Base-by-base conservation (phyloP, 2,329 filamentous ascomycete species). In the Zasmidium citrigriseum region DNA sequence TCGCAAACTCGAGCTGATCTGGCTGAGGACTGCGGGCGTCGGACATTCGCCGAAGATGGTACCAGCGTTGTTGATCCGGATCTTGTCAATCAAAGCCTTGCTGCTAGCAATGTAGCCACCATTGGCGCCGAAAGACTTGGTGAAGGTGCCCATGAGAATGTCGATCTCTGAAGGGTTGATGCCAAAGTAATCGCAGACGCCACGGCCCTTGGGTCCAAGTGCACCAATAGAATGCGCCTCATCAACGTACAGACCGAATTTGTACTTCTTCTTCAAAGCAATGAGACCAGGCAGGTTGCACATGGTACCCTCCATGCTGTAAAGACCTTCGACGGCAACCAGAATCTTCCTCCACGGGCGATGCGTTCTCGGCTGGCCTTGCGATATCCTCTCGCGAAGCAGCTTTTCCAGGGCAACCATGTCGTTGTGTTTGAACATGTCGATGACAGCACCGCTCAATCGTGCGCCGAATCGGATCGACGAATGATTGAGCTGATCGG, bases 271-370 rank as follows among this genome's bases (percentile, higher is more conserved):
- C 85, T 96, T 97, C 65, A 99, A 83, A 52, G 83, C 84, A 58
- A 99, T 78, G 52, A 99, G 81, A 61, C 91, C 91, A 1, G 95
- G 95, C n/a, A 99, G 84, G 74, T 99, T 95, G 77, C 91, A 95
- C 90, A 99, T 96, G 65, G 93, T 97, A 50, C 95, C 95, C 79
- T 99, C 95, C 95, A 99, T 99, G 1, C 93, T 98, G 82, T 99
- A 99, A 20, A 99, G 84, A 67, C 95, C 95, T 75, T 99, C 95
- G 38, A 99, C 91, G 38, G 93, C 93, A 46, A 99, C 90, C 52
- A 99, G 76, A 60, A 99, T 98, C 86, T 98, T 99, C 83, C 96
- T 97, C 95, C 95, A 99, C 1, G 95, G 95, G 25, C 95, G 89
- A 76, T 99, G 95, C n/a, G 93, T 99, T 65, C 95, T 89, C 54